Percentiles rank a stretch among this genome's conserved stretches.
Evolutionary conservation across 2,329 filamentous ascomycete genomes (phyloP).

Genomic region (Herpotrichia juniperi): DNA sequence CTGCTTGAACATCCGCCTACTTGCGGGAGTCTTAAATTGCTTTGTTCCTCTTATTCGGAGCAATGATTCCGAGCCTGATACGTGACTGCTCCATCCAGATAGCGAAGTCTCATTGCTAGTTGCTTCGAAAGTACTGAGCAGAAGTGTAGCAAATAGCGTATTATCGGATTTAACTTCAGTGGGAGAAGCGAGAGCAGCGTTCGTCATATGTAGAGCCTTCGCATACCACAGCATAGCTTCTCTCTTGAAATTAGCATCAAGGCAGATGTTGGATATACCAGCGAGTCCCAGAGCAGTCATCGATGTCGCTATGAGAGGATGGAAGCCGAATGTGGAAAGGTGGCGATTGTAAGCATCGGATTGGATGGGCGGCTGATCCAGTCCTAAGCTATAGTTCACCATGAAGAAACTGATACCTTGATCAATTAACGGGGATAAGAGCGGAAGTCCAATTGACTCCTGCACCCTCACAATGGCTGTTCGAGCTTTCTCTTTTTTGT

Average conservation of each 20-base stretch:
- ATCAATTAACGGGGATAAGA: conserved; percentile 32
- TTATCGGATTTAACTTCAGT: conserved; percentile 34
- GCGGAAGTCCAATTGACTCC: conserved; percentile 14
- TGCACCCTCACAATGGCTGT: conserved; percentile 7
- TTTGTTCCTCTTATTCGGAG: conserved; percentile 36
- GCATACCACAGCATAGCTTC: conserved; percentile 39
- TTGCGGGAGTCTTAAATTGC: conserved; percentile 35
- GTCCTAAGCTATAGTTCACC: conserved; percentile 28
- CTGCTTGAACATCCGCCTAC: conserved; percentile 40
- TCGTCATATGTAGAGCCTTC: conserved; percentile 39
- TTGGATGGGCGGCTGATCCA: conserved; percentile 35
- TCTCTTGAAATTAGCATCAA: conserved; percentile 29
- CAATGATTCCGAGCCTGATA: conserved; percentile 42
- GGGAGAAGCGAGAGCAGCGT: conserved; percentile 33
- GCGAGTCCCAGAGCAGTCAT: conserved; percentile 45
- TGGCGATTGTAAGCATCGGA: conserved; percentile 29
- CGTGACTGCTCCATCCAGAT: conserved; percentile 41
- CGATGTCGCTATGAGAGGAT: conserved; percentile 36
- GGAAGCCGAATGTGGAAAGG: conserved; percentile 37
- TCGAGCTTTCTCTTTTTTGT: not conserved
- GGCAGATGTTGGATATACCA: conserved; percentile 36
- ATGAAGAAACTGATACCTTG: conserved; percentile 44
- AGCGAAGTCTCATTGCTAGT: conserved; percentile 37
- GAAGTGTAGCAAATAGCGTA: conserved; percentile 38
- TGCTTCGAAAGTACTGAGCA: conserved; percentile 42